These are phyloP conservation scores for Phaeolepiota aurea DNA, from an alignment of 768 basidiomycete species.

Conservation along the genomic window DNA sequence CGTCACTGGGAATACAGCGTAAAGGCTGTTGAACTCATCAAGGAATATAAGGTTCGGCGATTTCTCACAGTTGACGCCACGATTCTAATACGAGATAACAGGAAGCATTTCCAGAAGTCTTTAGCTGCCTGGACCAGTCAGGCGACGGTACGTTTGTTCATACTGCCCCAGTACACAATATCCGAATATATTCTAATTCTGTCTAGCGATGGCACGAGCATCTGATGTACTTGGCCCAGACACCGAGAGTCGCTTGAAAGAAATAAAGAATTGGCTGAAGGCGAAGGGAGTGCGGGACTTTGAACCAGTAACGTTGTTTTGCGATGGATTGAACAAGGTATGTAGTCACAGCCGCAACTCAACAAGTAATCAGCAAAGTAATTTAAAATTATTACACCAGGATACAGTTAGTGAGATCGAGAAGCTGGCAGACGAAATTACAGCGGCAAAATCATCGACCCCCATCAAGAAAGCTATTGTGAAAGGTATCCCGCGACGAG, in stretches of 20 bases:
- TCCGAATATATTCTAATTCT: conserved; percentile 4
- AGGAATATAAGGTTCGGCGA: conserved; percentile 68
- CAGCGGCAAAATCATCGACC: conserved; percentile 45
- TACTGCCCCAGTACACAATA: neutral
- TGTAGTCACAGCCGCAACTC: no score
- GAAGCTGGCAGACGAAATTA: conserved; percentile 60
- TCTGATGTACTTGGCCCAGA: conserved; percentile 51
- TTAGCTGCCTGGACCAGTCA: conserved; percentile 56
- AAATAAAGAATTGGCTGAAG: conserved; percentile 82
- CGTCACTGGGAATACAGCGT: conserved; percentile 91
- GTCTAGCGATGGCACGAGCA: conserved; percentile 64
- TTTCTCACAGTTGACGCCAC: neutral
- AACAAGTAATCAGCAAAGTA: neutral
- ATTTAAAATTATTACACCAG: conserved; percentile 25
- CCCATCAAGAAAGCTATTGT: conserved; percentile 89
- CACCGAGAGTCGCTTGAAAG: conserved; percentile 63
- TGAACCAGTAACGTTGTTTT: conserved; percentile 87
- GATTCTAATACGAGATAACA: conserved; percentile 39
- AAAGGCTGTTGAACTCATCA: conserved; percentile 72
- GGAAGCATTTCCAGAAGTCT: conserved; percentile 86
- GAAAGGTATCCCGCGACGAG: conserved; percentile 87
- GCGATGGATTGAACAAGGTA: conserved; percentile 88
- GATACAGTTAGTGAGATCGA: conserved; percentile 78
- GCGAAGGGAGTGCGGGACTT: conserved; percentile 81
- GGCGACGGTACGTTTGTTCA: conserved; percentile 54